Conservation (phyloP, 371 early-diverging fungal species). For the Gilbertella persicaria region DNA sequence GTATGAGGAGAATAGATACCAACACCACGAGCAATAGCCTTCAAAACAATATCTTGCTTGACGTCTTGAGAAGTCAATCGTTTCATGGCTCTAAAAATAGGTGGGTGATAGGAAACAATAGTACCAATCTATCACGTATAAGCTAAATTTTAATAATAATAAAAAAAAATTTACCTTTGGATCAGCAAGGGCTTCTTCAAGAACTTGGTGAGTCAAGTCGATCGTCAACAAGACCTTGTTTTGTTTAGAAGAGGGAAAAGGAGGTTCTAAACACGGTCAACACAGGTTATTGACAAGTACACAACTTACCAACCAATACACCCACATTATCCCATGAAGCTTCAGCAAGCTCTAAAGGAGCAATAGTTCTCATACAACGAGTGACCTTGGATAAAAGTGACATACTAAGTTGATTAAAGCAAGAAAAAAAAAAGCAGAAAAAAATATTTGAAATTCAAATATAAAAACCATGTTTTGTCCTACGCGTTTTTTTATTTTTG, state of each 20-base stretch:
- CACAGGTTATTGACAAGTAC: not conserved
- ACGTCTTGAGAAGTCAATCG: conserved; percentile 72
- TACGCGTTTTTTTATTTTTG: not conserved
- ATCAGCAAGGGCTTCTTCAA: conserved; percentile 88
- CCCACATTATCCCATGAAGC: conserved; percentile 98
- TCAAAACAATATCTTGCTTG: conserved; percentile 82
- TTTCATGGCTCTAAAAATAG: conserved; percentile 91
- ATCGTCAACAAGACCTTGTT: conserved; percentile 92
- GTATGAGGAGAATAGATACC: conserved; percentile 98
- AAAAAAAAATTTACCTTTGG: conserved; percentile 41
- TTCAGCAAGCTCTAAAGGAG: conserved; percentile 89
- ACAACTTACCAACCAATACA: conserved; percentile 70
- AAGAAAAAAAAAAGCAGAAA: conserved; percentile 3
- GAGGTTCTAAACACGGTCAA: conserved; percentile 58
- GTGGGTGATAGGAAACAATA: conserved; percentile 96
- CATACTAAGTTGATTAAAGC: conserved; percentile 32
- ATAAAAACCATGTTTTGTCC: too few species aligned
- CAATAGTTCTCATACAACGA: conserved; percentile 78
- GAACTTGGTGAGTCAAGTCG: conserved; percentile 88
- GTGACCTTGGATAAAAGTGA: conserved; percentile 60
- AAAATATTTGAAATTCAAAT: too few species aligned
- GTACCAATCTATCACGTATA: conserved; percentile 68
- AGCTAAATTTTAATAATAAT: not conserved
- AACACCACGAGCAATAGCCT: conserved; percentile 83
- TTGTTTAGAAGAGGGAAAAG: conserved; percentile 67